phyloP scores from a whole-genome alignment of 1,284 basidiomycete genomes.

The Thecaphora thlaspeos region DNA sequence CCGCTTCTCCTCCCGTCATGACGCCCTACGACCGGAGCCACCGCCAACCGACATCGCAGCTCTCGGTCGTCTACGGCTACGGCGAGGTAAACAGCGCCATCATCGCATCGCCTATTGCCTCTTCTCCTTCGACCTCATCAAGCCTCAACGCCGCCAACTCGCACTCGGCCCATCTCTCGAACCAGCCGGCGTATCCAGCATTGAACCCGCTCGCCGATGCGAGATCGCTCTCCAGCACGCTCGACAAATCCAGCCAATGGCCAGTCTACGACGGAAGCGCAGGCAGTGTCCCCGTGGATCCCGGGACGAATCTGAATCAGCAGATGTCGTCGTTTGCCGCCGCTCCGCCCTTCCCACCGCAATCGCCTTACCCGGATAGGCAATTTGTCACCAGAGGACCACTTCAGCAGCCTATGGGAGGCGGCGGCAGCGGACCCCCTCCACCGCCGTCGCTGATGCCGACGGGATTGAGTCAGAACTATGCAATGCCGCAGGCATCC shows the following conservation, averaged over 20 bases:
- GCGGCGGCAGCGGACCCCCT: too few species aligned
- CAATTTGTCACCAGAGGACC: background rate
- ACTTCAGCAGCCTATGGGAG: background rate
- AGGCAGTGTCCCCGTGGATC: too few species aligned
- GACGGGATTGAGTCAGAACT: background rate
- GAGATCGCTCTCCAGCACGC: too few species aligned
- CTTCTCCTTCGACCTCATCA: background rate
- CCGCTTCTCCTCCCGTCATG: slow-evolving; percentile 2
- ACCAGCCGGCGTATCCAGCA: background rate
- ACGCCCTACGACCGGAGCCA: slow-evolving; percentile 22
- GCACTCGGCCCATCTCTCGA: slow-evolving; percentile 20
- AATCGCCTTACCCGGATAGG: background rate
- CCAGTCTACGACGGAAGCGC: too few species aligned
- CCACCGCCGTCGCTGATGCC: too few species aligned
- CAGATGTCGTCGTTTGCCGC: background rate
- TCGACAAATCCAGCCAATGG: too few species aligned
- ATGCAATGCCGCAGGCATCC: background rate
- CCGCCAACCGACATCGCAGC: background rate
- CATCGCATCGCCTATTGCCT: background rate
- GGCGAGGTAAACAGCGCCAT: background rate
- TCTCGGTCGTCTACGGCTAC: slow-evolving; percentile 1
- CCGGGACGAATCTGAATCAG: background rate
- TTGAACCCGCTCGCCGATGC: too few species aligned
- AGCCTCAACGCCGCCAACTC: slow-evolving; percentile 8
- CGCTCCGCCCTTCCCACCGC: background rate